phyloP scores from a whole-genome alignment of 2,329 filamentous ascomycete genomes.

The Aspergillus pseudotamarii region DNA sequence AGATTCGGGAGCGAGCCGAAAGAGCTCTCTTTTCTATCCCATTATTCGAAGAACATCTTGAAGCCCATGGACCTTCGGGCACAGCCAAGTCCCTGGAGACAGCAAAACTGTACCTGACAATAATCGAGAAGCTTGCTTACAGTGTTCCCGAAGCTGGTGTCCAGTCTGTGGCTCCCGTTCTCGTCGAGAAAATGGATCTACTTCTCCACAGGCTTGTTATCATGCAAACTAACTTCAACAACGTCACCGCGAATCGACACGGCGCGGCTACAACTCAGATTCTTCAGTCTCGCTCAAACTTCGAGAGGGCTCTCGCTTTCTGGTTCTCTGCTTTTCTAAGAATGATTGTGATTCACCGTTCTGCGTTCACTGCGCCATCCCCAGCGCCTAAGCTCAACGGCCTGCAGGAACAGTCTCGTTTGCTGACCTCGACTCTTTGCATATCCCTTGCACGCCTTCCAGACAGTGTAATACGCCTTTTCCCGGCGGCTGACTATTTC shows the following conservation, averaged over 20 bases:
- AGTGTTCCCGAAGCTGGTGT: conserved; percentile 40
- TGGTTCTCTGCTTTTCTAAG: conserved; percentile 47
- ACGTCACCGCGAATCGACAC: conserved; percentile 20
- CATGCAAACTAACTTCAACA: conserved; percentile 29
- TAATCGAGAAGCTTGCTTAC: conserved; percentile 42
- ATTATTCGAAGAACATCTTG: conserved; percentile 29
- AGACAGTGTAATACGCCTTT: conserved; percentile 32
- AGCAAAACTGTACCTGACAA: conserved; percentile 41
- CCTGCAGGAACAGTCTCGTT: conserved; percentile 39
- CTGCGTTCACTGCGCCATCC: conserved; percentile 34
- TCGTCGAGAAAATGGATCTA: conserved; percentile 45
- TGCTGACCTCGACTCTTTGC: conserved; percentile 44
- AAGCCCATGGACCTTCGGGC: conserved; percentile 11
- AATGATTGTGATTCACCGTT: conserved; percentile 44
- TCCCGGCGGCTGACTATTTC: conserved; percentile 34
- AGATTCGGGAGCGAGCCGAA: conserved; percentile 47
- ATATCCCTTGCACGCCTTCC: conserved; percentile 44
- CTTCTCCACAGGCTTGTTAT: conserved; percentile 41
- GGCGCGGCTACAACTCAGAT: conserved; percentile 16
- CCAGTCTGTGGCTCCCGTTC: conserved; percentile 32
- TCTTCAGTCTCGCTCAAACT: conserved; percentile 23
- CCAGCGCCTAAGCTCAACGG: conserved; percentile 26
- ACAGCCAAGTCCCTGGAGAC: conserved; percentile 28
- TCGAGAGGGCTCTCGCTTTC: conserved; percentile 38
- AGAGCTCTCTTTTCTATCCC: conserved; percentile 42